phyloP scores from a whole-genome alignment of 1,284 basidiomycete genomes.

The Cutaneotrichosporon sp. region DNA sequence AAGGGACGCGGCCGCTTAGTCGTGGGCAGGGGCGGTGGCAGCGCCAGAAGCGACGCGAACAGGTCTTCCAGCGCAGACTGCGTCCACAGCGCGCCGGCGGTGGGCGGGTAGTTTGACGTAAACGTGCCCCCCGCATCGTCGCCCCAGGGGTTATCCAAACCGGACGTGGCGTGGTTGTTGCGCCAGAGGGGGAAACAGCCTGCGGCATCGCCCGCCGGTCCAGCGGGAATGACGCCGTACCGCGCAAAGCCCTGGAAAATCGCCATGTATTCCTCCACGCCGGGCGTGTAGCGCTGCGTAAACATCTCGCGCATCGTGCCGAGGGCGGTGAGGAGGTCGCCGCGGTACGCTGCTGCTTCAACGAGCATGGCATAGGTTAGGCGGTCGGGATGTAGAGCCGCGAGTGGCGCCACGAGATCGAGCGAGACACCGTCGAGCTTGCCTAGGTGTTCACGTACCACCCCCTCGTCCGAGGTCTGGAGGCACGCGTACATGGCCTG shows the following conservation, averaged over 20 bases:
- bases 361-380: slow-evolving; percentile 66
- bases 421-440: background rate
- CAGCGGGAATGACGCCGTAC: slow-evolving; percentile 25
- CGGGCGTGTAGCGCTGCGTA: slow-evolving; percentile 34
- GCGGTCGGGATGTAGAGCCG: slow-evolving; percentile 55
- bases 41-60: slow-evolving; percentile 28
- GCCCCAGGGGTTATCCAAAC: slow-evolving; percentile 8
- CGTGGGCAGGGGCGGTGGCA: slow-evolving; percentile 7
- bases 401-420: slow-evolving; percentile 3
- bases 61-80: slow-evolving; percentile 24
- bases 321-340: slow-evolving; percentile 59
- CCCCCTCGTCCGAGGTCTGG: background rate
- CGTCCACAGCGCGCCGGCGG: slow-evolving; percentile 22
- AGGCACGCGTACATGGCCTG: slow-evolving; percentile 54
- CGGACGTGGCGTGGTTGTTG: slow-evolving; percentile 1
- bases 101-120: slow-evolving; percentile 7
- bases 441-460: slow-evolving; percentile 2
- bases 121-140: slow-evolving; percentile 3
- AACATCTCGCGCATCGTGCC: slow-evolving; percentile 67
- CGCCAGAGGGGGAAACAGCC: slow-evolving; percentile 12
- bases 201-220: slow-evolving; percentile 10
- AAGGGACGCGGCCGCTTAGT: background rate
- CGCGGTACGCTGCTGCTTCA: slow-evolving; percentile 63
- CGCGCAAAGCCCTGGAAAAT: slow-evolving; percentile 71
- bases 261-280: slow-evolving; percentile 55